Base-by-base conservation (phyloP, 805 yeast species). In the Myxozyma sirexii region DNA sequence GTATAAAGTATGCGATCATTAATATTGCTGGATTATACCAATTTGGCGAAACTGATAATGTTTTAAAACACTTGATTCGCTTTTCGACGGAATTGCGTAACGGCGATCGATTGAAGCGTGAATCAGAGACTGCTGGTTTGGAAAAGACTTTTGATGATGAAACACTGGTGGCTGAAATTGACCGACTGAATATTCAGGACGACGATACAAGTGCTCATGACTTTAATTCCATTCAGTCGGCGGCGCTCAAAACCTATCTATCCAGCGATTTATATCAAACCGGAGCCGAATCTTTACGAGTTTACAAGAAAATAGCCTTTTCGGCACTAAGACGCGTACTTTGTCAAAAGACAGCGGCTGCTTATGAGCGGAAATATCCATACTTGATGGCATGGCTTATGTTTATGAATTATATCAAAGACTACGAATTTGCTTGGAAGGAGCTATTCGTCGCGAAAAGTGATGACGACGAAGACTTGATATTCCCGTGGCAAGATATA, bases 381-480 rank as follows among this genome's bases (percentile, higher is more conserved):
- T 62, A 62, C 26, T 33, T 62, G 2, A 60, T 60, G 45, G 62
- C 65, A 10, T 62, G 66, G 66, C 58, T 62, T 21, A 48, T 62
- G 31, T 59, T 60, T 52, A 37, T 62, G 19, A 44, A 60, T 23
- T 53, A 60, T 39, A 47, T 56, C 46, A 58, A 26, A 37, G 57
- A 49, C 24, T 59, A 31, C 31, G 24, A 29, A 8, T 44, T 45
- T n/a, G 60, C 59, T 21, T 27, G 21, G 49, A 21, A 27, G 2
- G 57, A 45, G 39, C 27, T 54, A n/a, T 59, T 50, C n/a, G 15
- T 45, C 2, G 54, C 35, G 38, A 5, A 27, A n/a, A 12, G 21
- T 15, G 35, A 21, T 19, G 48, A 26, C 19, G 23, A 19, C 3
- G 48, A 24, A 12, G n/a, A n/a, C n/a, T n/a, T n/a, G n/a, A n/a